These are phyloP conservation scores for Clitoria ternatea DNA, from an alignment of 306 rosid species.

Conservation along the genomic window DNA sequence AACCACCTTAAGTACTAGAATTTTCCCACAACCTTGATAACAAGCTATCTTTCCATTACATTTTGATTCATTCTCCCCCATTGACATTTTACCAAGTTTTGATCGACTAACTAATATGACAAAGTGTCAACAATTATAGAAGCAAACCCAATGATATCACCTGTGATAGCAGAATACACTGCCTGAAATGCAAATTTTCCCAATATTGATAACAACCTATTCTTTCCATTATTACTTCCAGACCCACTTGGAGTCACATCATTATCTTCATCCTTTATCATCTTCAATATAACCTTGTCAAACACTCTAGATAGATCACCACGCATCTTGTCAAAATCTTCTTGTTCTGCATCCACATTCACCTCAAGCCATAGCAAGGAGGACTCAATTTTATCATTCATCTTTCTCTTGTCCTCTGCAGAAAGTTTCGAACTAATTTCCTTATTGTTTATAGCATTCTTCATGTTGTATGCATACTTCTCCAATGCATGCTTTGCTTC, in stretches of 20 bases:
- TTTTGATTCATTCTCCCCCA: background rate
- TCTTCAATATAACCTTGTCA: background rate
- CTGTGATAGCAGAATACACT: background rate
- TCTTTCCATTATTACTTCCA: background rate
- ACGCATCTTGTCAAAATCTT: background rate
- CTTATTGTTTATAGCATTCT: no score
- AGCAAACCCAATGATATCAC: background rate
- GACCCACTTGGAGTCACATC: background rate
- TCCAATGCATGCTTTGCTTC: no score
- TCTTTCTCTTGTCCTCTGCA: background rate
- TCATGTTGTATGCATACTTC: no score
- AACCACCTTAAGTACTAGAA: background rate
- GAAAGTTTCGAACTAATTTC: background rate
- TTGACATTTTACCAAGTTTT: background rate
- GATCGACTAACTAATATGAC: background rate
- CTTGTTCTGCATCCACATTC: background rate
- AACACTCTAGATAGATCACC: background rate
- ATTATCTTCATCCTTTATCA: background rate
- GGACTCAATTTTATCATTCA: background rate
- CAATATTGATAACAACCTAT: background rate
- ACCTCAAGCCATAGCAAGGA: background rate
- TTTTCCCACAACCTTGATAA: background rate
- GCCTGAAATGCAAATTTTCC: background rate
- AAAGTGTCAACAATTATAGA: background rate
- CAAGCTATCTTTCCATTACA: background rate